phyloP scores from a whole-genome alignment of 306 rosid genomes.

The Pyrus communis region DNA sequence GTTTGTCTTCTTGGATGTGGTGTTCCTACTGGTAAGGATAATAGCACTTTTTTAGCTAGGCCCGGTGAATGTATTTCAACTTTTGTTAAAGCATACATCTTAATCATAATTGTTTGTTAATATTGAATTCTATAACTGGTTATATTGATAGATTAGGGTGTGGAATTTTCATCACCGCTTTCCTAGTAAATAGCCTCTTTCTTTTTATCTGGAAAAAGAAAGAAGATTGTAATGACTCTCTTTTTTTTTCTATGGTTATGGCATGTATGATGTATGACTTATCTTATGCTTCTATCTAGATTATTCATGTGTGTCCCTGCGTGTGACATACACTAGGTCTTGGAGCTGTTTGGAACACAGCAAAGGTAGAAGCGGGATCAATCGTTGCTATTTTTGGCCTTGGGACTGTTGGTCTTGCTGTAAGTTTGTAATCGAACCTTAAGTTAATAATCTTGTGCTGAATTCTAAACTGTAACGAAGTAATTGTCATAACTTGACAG shows the following conservation, averaged over 20 bases:
- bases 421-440: constrained; percentile 31
- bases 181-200: background rate
- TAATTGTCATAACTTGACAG: constrained; percentile 31
- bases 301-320: background rate
- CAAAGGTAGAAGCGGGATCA: constrained; percentile 86
- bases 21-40: constrained; percentile 57
- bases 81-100: background rate
- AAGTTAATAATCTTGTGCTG: constrained; percentile 8
- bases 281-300: background rate
- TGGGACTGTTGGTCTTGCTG: constrained; percentile 94
- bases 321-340: constrained; percentile 43
- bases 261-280: background rate
- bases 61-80: background rate
- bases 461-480: constrained; percentile 8
- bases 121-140: background rate
- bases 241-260: background rate
- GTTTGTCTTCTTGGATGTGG: constrained; percentile 98
- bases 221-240: background rate
- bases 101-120: background rate
- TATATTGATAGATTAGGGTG: background rate
- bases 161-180: background rate
- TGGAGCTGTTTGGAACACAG: constrained; percentile 99
- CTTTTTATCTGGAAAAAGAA: background rate
- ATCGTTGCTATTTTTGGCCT: constrained; percentile 89
- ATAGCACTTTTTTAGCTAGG: background rate